Conservation (phyloP, 1,284 basidiomycete genomes). For the Trametes sp. region DNA sequence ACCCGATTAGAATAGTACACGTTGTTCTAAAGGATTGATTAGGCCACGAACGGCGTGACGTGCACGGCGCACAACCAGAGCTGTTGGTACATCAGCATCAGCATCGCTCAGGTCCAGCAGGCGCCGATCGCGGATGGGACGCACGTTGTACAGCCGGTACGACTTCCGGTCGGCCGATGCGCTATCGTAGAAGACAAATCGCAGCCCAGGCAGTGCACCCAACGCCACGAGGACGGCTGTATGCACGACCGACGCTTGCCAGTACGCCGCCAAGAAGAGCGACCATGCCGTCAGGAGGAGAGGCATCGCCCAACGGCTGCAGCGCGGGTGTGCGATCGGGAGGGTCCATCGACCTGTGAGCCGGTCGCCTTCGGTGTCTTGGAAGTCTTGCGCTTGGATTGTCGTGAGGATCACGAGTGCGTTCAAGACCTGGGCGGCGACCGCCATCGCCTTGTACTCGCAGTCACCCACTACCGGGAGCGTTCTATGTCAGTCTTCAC, state of each 20-base stretch:
- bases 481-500: background rate
- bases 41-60: constrained; percentile 19
- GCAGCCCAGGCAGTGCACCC: constrained; percentile 6
- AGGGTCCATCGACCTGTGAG: constrained; percentile 46
- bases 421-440: constrained; percentile 37
- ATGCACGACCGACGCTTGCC: constrained; percentile 2
- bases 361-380: constrained; percentile 48
- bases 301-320: constrained; percentile 10
- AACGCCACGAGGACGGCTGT: constrained; percentile 2
- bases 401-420: constrained; percentile 46
- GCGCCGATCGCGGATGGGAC: background rate
- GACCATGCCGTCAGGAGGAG: constrained; percentile 18
- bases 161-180: constrained; percentile 12
- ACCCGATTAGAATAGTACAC: background rate
- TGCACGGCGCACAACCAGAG: constrained; percentile 24
- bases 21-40: background rate
- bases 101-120: background rate
- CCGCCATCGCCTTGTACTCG: constrained; percentile 26
- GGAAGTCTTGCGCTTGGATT: constrained; percentile 51
- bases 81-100: constrained; percentile 5
- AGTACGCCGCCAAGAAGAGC: constrained; percentile 8
- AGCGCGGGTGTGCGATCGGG: constrained; percentile 44
- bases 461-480: constrained; percentile 8
- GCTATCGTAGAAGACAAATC: constrained; percentile 2
- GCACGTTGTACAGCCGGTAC: constrained; percentile 21